Conservation (phyloP, 345 rosid genomes). For the Populus davidiana region DNA sequence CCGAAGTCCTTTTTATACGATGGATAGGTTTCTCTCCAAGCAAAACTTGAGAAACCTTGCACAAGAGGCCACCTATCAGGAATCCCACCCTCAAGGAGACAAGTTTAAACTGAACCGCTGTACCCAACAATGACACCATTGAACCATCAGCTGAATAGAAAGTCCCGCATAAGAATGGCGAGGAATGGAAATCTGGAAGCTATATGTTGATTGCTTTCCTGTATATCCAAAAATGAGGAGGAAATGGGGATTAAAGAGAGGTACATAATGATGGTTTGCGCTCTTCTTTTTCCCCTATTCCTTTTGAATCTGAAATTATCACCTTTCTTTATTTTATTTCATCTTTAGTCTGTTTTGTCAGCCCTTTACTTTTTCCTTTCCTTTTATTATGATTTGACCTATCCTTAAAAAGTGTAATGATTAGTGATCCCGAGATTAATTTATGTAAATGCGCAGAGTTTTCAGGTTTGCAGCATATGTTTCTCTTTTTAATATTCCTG, state of each 20-base stretch:
- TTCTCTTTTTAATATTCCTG: not conserved
- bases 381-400: not conserved
- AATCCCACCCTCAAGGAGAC: not conserved
- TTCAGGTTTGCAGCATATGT: not conserved
- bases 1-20: not conserved
- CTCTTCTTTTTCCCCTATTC: not conserved
- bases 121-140: not conserved
- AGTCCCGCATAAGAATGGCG: not conserved
- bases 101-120: not conserved
- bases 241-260: not conserved
- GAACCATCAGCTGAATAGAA: not conserved
- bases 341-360: not conserved
- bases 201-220: not conserved
- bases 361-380: not conserved
- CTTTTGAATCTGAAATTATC: no score
- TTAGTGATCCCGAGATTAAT: not conserved
- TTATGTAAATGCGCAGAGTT: not conserved
- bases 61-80: not conserved
- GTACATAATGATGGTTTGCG: not conserved
- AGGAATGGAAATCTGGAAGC: slow-evolving; percentile 3
- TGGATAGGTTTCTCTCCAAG: not conserved
- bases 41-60: not conserved
- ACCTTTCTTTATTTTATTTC: not conserved
- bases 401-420: not conserved
- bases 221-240: not conserved